Percentiles rank a stretch among this genome's conserved stretches.
Conservation (phyloP, 2,329 filamentous ascomycete genomes). For the Cladorrhinum sp. region DNA sequence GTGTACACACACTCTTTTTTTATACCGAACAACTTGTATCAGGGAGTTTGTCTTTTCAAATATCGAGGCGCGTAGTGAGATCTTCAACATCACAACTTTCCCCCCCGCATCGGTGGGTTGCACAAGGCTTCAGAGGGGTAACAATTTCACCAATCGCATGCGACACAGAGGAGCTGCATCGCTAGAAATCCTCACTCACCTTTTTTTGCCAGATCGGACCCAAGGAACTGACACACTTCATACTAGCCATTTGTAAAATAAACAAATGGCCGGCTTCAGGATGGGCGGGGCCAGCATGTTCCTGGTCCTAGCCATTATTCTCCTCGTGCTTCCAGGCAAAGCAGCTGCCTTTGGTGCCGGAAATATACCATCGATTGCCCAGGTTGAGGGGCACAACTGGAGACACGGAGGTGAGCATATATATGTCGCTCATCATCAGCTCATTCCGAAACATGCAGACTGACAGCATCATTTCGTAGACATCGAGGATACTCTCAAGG, state of each 20-base stretch:
- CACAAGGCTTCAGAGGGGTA: not conserved
- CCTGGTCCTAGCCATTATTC: slow-evolving; percentile 50
- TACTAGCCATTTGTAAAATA: slow-evolving; percentile 1
- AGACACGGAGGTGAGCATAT: slow-evolving; percentile 57
- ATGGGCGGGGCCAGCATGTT: slow-evolving; percentile 50
- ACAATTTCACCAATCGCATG: not conserved
- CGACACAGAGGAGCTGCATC: not conserved
- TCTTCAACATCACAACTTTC: not conserved
- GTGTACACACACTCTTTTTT: not conserved
- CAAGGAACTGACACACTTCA: not conserved
- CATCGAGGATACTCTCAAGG: slow-evolving; percentile 79
- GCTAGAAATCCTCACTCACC: not conserved
- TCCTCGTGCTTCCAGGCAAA: slow-evolving; percentile 56
- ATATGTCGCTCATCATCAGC: not conserved
- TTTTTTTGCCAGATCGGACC: not conserved
- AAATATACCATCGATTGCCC: slow-evolving; percentile 65
- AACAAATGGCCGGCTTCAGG: slow-evolving; percentile 46
- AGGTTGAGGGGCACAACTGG: slow-evolving; percentile 68
- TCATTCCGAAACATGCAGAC: too few species aligned
- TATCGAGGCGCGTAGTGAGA: not conserved
- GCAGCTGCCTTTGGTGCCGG: slow-evolving; percentile 65
- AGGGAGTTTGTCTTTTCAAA: not conserved
- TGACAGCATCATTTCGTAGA: slow-evolving; percentile 42
- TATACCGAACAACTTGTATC: not conserved
- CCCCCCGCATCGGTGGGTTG: not conserved